Evolutionary conservation across 2,329 filamentous ascomycete species (phyloP), one percentile per base, ranked within the genome.

Genomic region (Penicillium decumbens): DNA sequence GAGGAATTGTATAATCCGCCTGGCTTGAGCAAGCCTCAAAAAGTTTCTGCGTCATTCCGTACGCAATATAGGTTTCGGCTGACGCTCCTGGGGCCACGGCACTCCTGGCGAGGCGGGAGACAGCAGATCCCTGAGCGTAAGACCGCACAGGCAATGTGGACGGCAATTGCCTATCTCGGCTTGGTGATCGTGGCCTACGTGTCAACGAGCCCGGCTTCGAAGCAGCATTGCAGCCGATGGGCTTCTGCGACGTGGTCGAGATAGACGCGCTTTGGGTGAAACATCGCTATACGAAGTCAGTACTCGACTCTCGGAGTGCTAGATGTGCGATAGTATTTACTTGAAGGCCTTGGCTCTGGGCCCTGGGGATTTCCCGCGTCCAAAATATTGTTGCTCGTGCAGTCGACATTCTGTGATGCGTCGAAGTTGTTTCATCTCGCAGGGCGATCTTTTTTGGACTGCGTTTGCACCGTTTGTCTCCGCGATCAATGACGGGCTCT

Each of bases 1-100:
- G 79, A 1, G 86, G 81, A 49, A 95, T 88, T 45, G 76, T 81
- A 71, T 96, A 96, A 54, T 84, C 81, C 40, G 87, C 90, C 56
- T 87, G 82, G 50, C 72, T 73, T 7, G 84, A 80, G 72, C 89
- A 95, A 55, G 82, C 79, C 65, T 87, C 84, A 75, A 89, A 91
- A 50, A 96, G 76, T 50, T 80, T 76, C 72, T 95, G 85, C 24
- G 89, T 93, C 43, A 83, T 82, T 51, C 83, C 85, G 65, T 93
- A 88, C 29, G 90, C 87, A 47, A 87, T 80, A 68, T 96, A 96
- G 10, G 82, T 83, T 62, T 85, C 82, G 7, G 77, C 78, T 1
- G 74, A 70, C 41, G 62, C 65, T 43, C 70, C 62, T 56, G 72
- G 66, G 29, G 65, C 62, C 29, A 63, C 61, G 3, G 72, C 61